Base-by-base conservation (phyloP, 345 rosid genomes). In the Raphanus raphanistrum region DNA sequence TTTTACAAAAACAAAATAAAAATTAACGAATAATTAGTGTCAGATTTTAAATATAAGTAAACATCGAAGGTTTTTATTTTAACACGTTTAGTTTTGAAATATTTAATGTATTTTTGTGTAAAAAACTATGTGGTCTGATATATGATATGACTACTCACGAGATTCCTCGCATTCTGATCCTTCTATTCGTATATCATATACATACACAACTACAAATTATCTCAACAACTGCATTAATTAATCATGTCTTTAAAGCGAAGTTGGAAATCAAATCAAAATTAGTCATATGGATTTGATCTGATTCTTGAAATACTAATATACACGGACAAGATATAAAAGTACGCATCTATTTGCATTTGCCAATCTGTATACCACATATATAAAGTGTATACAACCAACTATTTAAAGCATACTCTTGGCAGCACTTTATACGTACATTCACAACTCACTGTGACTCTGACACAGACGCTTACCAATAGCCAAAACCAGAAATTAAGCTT, bases 211-310 rank as follows among this genome's bases (percentile, higher is more conserved):
- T 26, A 68, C 12, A 32, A 69, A 33, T 0, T 15, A 0, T 16
- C 76, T 57, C 66, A 55, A 64, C 71, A 6, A 21, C 72, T 25
- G 7, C 76, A 71, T 64, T 77, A 27, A 36, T 7, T 28, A 77
- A 38, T 41, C 13, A 41, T 71, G 71, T 13, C 25, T 28, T 38
- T 3, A 27, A 63, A 17, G 10, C 16, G 25, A 25, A 41, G 35
- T 32, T 68, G 59, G 35, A 21, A 3, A 61, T 76, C 38, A 61
- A 48, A 68, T 45, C 38, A 68, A 28, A 25, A 27, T 36, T 36
- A 52, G 59, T 62, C 55, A 54, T 11, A 31, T 68, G 31, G 29
- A 11, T 41, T 58, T 68, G 59, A 26, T 76, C 41, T 61, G 41
- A 62, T 35, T 29, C 27, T 57, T 43, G 17, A 17, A 64, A 57